Evolutionary conservation across 352 stramenopile genomes (phyloP).

Genomic region (Halophytophthora batemanensis): DNA sequence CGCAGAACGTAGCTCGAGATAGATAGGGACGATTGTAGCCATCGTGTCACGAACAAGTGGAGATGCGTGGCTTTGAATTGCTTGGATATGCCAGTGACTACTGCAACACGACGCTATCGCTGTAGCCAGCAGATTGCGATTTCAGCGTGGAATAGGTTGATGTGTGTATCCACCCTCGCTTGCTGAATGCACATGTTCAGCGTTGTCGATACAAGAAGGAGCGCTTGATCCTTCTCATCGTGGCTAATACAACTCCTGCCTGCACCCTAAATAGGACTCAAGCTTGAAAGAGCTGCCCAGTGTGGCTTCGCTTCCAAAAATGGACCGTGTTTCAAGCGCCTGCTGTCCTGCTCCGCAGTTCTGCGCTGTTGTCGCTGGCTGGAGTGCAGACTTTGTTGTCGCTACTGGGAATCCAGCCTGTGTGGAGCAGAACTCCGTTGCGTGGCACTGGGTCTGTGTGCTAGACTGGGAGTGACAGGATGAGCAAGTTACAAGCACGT

Average conservation of each 20-base stretch:
- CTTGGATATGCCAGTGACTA: no score
- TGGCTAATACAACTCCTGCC: no score
- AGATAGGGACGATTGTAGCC: constrained; percentile 15
- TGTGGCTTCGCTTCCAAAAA: neutral
- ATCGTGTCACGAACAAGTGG: constrained; percentile 4
- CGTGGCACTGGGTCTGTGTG: neutral
- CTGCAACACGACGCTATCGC: no score
- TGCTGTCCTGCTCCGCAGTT: neutral
- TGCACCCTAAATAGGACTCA: no score
- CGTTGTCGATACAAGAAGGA: no score
- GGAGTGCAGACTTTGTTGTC: neutral
- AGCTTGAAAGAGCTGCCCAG: neutral
- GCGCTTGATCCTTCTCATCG: neutral
- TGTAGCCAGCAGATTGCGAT: no score
- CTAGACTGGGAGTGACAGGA: neutral
- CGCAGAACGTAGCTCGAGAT: constrained; percentile 3
- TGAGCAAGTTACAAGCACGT: constrained; percentile 13
- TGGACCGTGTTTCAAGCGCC: neutral
- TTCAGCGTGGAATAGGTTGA: no score
- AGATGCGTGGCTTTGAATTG: no score
- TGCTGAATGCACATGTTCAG: neutral
- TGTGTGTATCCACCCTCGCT: neutral
- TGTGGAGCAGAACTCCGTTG: no score
- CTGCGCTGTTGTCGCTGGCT: constrained; percentile 1
- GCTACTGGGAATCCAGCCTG: neutral